Base-by-base conservation (phyloP, 140 eudicot genomes). In the Senecio squalidus region DNA sequence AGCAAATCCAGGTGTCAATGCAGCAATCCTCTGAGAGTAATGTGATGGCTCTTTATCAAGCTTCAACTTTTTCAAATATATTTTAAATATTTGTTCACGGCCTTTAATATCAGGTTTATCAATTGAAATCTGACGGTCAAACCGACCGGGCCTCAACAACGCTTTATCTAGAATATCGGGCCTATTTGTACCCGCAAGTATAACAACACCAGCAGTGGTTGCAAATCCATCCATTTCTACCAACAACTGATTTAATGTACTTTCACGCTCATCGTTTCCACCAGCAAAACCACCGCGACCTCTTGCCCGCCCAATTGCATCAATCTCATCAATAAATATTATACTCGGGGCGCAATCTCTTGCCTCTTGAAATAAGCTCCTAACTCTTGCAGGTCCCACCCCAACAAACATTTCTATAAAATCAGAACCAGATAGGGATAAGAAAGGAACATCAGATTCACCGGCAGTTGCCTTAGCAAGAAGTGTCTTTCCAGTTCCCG, bases 141-240 rank as follows among this genome's bases (percentile, higher is more conserved):
- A 85, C 31, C 97, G 78, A 23, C 89, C 95, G 7, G 97, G 95
- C 58, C 95, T 77, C 51, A 85, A 76, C 78, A 85, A 71, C 9
- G 97, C 97, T 51, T 89, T 89, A 60, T 85, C 97, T 27, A 89
- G 67, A 25, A 89, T 80, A 76, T 89, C 97, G 4, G 94, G 94
- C 41, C 95, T 68, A 59, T 89, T 89, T 18, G 97, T 89, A 21
- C 97, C 97, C 13, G 95, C 97, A 48, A 89, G 84, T 27, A 89
- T 87, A 55, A 89, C 93, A 15, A 82, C 95, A 24, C 97, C 97
- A 23, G 89, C 52, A 26, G 93, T 89, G 9, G 95, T 89, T 23
- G 89, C 95, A 51, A 89, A 89, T 57, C 97, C 97, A 64, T 89
- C 97, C 97, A 89, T 89, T 62, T 89, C 97, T 27, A 89, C 95